Evolutionary conservation across 768 basidiomycete species (phyloP).

Genomic region (Tulasnella sp.): DNA sequence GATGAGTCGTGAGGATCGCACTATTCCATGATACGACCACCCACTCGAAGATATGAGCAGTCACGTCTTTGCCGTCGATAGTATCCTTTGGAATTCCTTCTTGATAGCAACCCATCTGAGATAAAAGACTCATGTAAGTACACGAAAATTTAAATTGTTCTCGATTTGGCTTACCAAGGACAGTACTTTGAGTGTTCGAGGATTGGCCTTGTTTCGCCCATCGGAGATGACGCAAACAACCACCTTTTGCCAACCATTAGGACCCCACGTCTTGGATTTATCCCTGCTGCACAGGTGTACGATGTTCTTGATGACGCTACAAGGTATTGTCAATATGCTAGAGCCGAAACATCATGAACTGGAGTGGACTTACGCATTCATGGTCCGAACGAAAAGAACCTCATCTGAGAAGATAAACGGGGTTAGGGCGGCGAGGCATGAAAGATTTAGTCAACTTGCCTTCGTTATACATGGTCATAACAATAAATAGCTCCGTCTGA

Average conservation of each 20-base stretch:
- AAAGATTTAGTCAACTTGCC: too few species aligned
- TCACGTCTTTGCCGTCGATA: constrained; percentile 78
- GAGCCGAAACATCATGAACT: neutral
- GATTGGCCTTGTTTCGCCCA: constrained; percentile 76
- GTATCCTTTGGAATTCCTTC: constrained; percentile 85
- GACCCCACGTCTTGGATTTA: constrained; percentile 71
- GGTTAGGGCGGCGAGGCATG: too few species aligned
- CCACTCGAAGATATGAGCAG: constrained; percentile 86
- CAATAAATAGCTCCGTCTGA: constrained; percentile 84
- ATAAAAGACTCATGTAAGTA: constrained; percentile 6
- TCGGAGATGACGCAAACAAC: constrained; percentile 82
- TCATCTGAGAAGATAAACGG: constrained; percentile 36
- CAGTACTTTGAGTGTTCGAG: constrained; percentile 80
- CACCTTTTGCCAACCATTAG: constrained; percentile 81
- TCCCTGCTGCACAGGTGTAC: constrained; percentile 60
- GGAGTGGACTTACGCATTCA: constrained; percentile 51
- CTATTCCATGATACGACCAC: constrained; percentile 24
- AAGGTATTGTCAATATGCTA: too few species aligned
- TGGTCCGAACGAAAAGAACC: constrained; percentile 59
- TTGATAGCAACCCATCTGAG: constrained; percentile 73
- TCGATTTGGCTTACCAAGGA: constrained; percentile 45
- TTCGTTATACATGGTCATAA: constrained; percentile 69
- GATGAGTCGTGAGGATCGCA: constrained; percentile 13
- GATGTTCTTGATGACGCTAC: constrained; percentile 77
- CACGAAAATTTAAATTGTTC: constrained; percentile 12